phyloP scores from a whole-genome alignment of 1,284 basidiomycete genomes.

The Rhodotorula sp. region DNA sequence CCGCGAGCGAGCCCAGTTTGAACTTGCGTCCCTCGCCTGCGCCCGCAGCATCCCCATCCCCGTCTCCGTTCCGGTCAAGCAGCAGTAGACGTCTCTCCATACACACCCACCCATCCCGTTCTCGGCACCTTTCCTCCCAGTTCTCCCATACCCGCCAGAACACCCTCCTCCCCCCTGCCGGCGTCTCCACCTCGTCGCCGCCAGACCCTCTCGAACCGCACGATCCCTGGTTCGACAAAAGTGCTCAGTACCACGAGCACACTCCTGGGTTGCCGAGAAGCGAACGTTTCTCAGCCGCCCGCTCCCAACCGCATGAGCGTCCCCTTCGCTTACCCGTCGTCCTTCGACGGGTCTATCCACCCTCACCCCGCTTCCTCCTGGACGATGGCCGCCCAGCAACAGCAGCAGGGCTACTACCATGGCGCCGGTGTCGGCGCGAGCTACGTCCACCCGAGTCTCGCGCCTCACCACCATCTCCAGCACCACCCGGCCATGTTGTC shows the following conservation, averaged over 20 bases:
- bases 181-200: neutral
- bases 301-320: slow-evolving; percentile 29
- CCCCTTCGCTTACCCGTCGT: slow-evolving; percentile 23
- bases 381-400: slow-evolving; percentile 23
- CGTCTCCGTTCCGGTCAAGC: neutral
- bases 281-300: slow-evolving; percentile 26
- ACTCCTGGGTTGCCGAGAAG: slow-evolving; percentile 29
- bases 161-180: neutral
- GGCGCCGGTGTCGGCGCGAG: neutral
- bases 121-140: neutral
- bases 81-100: neutral
- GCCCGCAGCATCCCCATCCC: neutral
- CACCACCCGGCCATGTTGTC: slow-evolving; percentile 18
- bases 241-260: slow-evolving; percentile 27
- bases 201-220: neutral
- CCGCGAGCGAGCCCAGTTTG: neutral
- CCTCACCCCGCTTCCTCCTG: slow-evolving; percentile 4
- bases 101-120: neutral
- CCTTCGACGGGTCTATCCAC: slow-evolving; percentile 24
- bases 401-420: slow-evolving; percentile 5
- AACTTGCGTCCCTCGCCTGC: neutral
- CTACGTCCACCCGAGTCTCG: slow-evolving; percentile 15
- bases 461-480: neutral
- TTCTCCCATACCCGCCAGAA: slow-evolving; percentile 5
- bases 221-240: slow-evolving; percentile 16